Base-by-base conservation (phyloP, 2,329 filamentous ascomycete genomes). In the Ceratocystis destructans region DNA sequence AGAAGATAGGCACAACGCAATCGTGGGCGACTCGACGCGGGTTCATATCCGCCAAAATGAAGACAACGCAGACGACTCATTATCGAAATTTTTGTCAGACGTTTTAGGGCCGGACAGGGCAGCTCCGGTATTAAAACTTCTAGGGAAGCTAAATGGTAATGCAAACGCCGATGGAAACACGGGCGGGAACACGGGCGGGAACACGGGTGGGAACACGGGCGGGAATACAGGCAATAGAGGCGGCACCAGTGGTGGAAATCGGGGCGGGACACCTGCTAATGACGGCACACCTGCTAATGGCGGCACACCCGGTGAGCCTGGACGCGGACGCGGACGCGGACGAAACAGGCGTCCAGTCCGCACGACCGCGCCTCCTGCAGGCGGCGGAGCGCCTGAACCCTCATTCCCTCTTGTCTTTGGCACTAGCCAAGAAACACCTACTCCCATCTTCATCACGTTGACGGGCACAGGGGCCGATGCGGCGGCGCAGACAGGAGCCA, bases 361-460 rank as follows among this genome's bases (percentile, higher is more conserved):
- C 17, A 62, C 65, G 1, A 53, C 66, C 33, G 61, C 65, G 0
- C 68, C 64, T 28, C 64, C 67, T 2, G 64, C 4, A 3, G 61
- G 62, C 25, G 59, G 41, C 22, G 63, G 45, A 12, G 10, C 55
- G 6, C n/a, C 61, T n/a, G 57, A 45, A 22, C 3, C 46, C 22
- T 45, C 59, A n/a, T 65, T 28, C 50, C 20, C 20, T n/a, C 28
- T 44, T 20, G 20, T 22, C 61, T 15, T 62, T 45, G 62, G 20
- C 5, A 67, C 66, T 28, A 44, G 28, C 55, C 44, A 48, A 17
- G 66, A 44, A 12, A 67, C 66, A 6, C 66, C 66, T 15, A 67
- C 62, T 50, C 66, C 66, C 5, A 67, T 67, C 25, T 20, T 67
- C 62, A 37, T 63, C 8, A 62, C 66, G 25, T n/a, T 65, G 10